Percentiles rank a stretch among this genome's conserved stretches.
phyloP scores from a whole-genome alignment of 2,329 filamentous ascomycete genomes.

The Penicillium oxalicum region DNA sequence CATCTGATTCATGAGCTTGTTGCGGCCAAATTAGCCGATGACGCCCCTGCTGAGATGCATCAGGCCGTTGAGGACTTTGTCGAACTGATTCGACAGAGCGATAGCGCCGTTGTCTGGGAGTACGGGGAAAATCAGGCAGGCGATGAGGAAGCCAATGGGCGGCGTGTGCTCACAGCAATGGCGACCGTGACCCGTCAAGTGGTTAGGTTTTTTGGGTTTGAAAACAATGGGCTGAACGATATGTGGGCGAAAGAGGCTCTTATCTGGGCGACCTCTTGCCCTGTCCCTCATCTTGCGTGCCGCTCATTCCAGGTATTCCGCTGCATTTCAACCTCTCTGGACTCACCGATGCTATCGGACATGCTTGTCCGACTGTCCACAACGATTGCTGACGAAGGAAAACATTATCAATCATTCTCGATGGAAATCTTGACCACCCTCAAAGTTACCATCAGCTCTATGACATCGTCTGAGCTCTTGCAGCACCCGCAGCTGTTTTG shows the following conservation, averaged over 20 bases:
- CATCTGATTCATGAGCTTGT: slow-evolving; percentile 95
- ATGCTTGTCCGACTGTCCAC: slow-evolving; percentile 95
- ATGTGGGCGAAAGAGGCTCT: slow-evolving; percentile 86
- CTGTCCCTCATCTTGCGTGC: slow-evolving; percentile 89
- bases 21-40: slow-evolving; percentile 69
- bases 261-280: slow-evolving; percentile 94
- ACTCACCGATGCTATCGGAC: slow-evolving; percentile 90
- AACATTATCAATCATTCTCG: slow-evolving; percentile 91
- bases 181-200: slow-evolving; percentile 74
- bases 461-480: slow-evolving; percentile 71
- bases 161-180: slow-evolving; percentile 84
- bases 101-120: slow-evolving; percentile 79
- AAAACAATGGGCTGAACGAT: slow-evolving; percentile 80
- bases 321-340: slow-evolving; percentile 82
- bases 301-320: slow-evolving; percentile 96
- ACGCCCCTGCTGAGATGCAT: slow-evolving; percentile 60
- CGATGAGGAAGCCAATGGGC: slow-evolving; percentile 62
- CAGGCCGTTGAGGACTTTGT: slow-evolving; percentile 79
- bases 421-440: slow-evolving; percentile 96
- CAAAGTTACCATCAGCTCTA: slow-evolving; percentile 80
- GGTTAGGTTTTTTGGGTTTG: slow-evolving; percentile 75
- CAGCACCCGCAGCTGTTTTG: slow-evolving; percentile 96
- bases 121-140: slow-evolving; percentile 90
- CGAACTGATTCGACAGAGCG: slow-evolving; percentile 77
- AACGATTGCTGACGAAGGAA: slow-evolving; percentile 90